Conservation (phyloP, 345 rosid species). For the Sisymbrium altissimum region DNA sequence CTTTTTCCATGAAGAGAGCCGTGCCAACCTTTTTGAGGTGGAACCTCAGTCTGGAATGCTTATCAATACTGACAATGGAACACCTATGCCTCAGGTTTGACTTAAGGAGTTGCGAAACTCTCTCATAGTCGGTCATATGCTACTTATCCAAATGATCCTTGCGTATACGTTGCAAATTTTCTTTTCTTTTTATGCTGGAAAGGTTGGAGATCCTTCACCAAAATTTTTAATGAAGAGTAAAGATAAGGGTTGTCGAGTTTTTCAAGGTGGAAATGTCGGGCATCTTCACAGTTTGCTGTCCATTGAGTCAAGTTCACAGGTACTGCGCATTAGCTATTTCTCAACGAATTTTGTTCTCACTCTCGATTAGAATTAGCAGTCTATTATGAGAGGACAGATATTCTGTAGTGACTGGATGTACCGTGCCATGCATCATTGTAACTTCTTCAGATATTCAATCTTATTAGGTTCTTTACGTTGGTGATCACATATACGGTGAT, state of each 20-base stretch:
- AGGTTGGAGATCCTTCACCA: conserved; percentile 69
- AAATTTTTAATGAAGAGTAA: conserved; percentile 36
- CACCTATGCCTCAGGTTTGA: conserved; percentile 88
- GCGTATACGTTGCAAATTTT: not conserved
- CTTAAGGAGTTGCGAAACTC: not conserved
- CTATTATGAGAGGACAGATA: not conserved
- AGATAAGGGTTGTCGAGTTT: conserved; percentile 52
- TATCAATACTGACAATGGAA: conserved; percentile 86
- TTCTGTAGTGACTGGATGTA: not conserved
- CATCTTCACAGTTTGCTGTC: conserved; percentile 97
- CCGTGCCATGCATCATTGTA: not conserved
- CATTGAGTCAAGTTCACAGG: conserved; percentile 95
- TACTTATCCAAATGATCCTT: not conserved
- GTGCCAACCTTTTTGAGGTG: conserved; percentile 89
- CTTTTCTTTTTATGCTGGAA: not conserved
- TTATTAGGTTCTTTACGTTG: conserved; percentile 87
- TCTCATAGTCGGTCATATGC: not conserved
- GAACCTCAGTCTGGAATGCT: conserved; percentile 87
- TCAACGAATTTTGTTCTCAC: not conserved
- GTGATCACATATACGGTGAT: conserved; percentile 98
- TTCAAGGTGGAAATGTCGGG: conserved; percentile 95
- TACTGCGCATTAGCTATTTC: not conserved
- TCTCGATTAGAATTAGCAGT: not conserved
- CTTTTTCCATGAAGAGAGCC: conserved; percentile 86
- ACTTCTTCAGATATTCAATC: conserved; percentile 3